These are phyloP conservation scores for Syzygium oleosum DNA, from an alignment of 345 rosid genomes.

Conservation along the genomic window DNA sequence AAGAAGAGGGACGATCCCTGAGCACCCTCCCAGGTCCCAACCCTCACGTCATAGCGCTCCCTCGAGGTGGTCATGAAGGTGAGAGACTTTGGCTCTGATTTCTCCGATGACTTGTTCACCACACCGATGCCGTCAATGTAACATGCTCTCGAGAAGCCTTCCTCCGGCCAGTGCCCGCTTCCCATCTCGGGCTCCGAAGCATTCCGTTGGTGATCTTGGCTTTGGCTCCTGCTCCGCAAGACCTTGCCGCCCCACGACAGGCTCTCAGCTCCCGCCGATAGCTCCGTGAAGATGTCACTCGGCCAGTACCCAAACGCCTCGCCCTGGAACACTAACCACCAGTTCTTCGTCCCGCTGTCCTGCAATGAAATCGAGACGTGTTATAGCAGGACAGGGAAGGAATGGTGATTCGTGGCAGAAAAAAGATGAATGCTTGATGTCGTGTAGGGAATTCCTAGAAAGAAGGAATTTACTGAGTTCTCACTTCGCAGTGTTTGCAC, in stretches of 20 bases:
- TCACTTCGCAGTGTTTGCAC: neutral
- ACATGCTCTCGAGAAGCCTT: neutral
- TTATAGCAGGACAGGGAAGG: neutral
- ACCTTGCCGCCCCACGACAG: neutral
- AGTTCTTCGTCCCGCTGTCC: neutral
- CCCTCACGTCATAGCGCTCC: neutral
- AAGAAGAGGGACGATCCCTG: neutral
- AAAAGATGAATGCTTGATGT: neutral
- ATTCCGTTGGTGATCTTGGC: neutral
- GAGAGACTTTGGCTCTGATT: neutral
- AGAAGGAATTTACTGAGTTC: neutral
- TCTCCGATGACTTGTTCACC: neutral
- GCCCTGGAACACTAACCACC: rapidly evolving
- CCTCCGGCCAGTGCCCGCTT: neutral
- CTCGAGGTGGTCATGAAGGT: neutral
- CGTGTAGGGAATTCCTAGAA: neutral
- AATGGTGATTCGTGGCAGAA: rapidly evolving
- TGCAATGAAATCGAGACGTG: rapidly evolving
- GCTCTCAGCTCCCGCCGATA: neutral
- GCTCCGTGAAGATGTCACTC: neutral
- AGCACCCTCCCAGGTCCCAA: neutral
- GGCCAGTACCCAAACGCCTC: neutral
- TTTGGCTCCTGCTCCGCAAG: neutral
- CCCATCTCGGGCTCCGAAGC: neutral
- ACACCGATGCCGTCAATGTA: neutral